Conservation (phyloP, 768 basidiomycete genomes). For the Hypholoma fasciculare region DNA sequence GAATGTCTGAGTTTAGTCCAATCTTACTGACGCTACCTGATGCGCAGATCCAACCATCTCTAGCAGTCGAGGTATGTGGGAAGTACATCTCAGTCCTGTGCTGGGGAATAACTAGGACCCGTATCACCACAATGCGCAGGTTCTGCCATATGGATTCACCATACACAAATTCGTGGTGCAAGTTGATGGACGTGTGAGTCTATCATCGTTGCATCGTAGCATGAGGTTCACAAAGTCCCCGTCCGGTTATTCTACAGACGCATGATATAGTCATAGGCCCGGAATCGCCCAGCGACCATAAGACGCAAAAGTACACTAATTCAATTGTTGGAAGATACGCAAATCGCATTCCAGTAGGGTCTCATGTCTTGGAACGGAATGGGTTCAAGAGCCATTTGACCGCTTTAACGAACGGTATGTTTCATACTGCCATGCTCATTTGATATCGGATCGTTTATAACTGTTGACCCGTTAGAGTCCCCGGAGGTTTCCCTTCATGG, state of each 20-base stretch:
- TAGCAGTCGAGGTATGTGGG: constrained; percentile 59
- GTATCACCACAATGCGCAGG: constrained; percentile 32
- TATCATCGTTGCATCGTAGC: neutral
- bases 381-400: constrained; percentile 49
- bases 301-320: constrained; percentile 67
- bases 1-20: constrained; percentile 51
- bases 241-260: constrained; percentile 39
- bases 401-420: constrained; percentile 42
- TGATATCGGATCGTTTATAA: neutral
- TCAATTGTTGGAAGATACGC: constrained; percentile 72
- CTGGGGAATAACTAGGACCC: neutral
- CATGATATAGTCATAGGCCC: constrained; percentile 80
- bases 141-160: constrained; percentile 68
- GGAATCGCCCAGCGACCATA: constrained; percentile 58
- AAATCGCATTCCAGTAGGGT: constrained; percentile 69
- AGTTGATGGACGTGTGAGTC: constrained; percentile 58
- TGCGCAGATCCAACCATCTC: constrained; percentile 47
- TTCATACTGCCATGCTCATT: neutral
- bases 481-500: constrained; percentile 69
- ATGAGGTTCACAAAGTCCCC: neutral
- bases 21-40: constrained; percentile 51
- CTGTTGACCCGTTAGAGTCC: constrained; percentile 35
- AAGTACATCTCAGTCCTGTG: neutral
- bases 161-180: constrained; percentile 69
- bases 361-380: constrained; percentile 50